phyloP scores from a whole-genome alignment of 2,329 filamentous ascomycete genomes.

The Fusarium duplospermum region DNA sequence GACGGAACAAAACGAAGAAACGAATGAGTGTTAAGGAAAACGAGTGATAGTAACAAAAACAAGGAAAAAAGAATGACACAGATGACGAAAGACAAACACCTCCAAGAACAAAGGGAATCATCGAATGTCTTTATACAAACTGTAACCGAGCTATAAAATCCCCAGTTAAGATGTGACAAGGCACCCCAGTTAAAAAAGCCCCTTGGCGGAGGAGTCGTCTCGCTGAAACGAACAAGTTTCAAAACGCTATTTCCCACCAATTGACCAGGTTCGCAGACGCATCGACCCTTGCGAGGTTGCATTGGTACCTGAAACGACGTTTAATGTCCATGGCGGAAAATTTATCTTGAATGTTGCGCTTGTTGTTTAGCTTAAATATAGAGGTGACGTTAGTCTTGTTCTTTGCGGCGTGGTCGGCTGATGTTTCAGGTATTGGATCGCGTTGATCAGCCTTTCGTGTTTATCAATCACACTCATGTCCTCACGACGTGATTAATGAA shows the following conservation, averaged over 20 bases:
- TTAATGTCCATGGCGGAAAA: neutral
- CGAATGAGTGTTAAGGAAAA: neutral
- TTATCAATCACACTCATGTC: too few relatives aligned
- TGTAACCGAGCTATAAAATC: neutral
- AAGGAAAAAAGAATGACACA: neutral
- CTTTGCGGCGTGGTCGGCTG: neutral
- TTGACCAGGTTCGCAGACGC: neutral
- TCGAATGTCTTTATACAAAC: neutral
- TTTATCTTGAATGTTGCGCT: neutral
- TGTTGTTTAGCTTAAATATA: neutral
- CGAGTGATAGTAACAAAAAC: neutral
- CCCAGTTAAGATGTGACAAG: neutral
- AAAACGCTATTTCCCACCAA: slow-evolving; percentile 10
- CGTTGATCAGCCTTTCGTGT: neutral
- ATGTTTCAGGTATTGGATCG: neutral
- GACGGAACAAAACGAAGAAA: slow-evolving; percentile 5
- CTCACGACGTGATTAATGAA: too few relatives aligned
- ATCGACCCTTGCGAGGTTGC: neutral
- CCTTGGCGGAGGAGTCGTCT: neutral
- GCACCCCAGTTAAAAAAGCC: neutral
- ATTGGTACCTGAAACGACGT: neutral
- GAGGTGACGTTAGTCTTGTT: neutral
- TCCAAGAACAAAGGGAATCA: neutral
- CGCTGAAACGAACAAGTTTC: slow-evolving; percentile 1
- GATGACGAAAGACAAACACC: neutral